Evolutionary conservation across 1,139 yeast genomes (phyloP).

Genomic region (Blastobotrys serpentis): DNA sequence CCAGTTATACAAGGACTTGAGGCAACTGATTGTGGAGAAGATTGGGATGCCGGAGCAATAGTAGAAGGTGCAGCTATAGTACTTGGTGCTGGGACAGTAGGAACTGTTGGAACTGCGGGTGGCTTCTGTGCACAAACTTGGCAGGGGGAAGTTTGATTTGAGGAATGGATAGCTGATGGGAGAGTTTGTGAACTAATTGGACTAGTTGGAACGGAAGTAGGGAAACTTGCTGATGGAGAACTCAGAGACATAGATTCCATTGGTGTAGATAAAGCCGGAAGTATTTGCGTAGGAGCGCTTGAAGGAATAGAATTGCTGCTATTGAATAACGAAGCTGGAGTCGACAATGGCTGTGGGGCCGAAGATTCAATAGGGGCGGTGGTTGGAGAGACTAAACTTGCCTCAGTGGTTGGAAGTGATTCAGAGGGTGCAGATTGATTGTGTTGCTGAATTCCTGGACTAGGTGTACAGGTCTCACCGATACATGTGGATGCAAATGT

Average conservation of each 20-base stretch:
- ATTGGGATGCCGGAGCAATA: neutral
- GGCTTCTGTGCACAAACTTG: conserved; percentile 4
- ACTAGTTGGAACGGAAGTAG: too few species aligned
- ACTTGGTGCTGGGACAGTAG: neutral
- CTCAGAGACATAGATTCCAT: neutral
- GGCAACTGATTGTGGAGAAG: neutral
- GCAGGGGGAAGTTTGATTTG: conserved; percentile 4
- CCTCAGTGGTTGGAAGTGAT: neutral
- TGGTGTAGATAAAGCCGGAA: too few species aligned
- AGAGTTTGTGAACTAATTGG: too few species aligned
- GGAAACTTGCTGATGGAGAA: neutral
- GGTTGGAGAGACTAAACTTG: conserved; percentile 2
- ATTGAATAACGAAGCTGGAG: too few species aligned
- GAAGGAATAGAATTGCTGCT: too few species aligned
- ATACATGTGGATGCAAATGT: neutral
- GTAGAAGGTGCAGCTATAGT: neutral
- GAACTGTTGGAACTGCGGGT: conserved; percentile 4
- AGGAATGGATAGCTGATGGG: neutral
- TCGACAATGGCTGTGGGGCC: neutral
- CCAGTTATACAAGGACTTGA: neutral
- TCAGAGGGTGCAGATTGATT: neutral
- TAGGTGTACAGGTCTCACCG: neutral
- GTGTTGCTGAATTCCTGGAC: neutral
- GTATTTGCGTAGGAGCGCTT: too few species aligned
- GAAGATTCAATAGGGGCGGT: conserved; percentile 3